These are phyloP conservation scores for Lichtheimia corymbifera DNA, from an alignment of 371 early-diverging fungal genomes.

Conservation along the genomic window DNA sequence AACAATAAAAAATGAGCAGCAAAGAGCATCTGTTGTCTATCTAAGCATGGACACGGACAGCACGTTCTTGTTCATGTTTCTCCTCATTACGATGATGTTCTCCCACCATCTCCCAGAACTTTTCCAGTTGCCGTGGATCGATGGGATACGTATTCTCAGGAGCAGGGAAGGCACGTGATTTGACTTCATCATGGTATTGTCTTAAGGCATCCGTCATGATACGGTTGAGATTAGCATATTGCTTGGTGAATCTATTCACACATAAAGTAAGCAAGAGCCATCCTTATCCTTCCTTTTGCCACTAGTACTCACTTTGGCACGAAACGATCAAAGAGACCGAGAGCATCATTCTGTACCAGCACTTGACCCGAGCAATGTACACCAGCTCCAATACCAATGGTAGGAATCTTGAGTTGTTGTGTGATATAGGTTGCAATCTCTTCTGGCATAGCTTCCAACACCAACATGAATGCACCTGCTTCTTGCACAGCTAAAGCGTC, in stretches of 20 bases:
- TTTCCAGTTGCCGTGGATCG: constrained; percentile 56
- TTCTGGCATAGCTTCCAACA: constrained; percentile 93
- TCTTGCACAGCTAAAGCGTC: constrained; percentile 89
- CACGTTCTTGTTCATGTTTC: constrained; percentile 3
- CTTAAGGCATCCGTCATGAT: constrained; percentile 69
- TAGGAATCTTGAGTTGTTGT: constrained; percentile 74
- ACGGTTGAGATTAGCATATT: constrained; percentile 79
- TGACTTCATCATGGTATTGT: constrained; percentile 79
- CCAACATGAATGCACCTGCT: constrained; percentile 91
- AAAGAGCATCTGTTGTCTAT: not conserved
- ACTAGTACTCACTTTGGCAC: constrained; percentile 66
- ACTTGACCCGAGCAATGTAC: constrained; percentile 89
- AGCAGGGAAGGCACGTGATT: constrained; percentile 77
- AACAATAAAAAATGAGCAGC: not conserved
- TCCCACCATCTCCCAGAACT: constrained; percentile 33
- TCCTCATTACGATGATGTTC: not conserved
- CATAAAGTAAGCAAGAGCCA: not conserved
- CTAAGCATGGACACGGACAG: not conserved
- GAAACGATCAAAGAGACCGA: constrained; percentile 86
- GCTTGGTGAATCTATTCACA: constrained; percentile 78
- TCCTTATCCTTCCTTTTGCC: not conserved
- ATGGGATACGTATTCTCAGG: constrained; percentile 75
- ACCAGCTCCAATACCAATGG: constrained; percentile 98
- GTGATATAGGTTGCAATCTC: constrained; percentile 87
- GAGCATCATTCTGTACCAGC: constrained; percentile 85